A percentile compares a stretch with the other conserved stretches of the same genome.
These are phyloP conservation scores for Calonectria henricotiae DNA, from an alignment of 2,329 filamentous ascomycete species.

Conservation along the genomic window DNA sequence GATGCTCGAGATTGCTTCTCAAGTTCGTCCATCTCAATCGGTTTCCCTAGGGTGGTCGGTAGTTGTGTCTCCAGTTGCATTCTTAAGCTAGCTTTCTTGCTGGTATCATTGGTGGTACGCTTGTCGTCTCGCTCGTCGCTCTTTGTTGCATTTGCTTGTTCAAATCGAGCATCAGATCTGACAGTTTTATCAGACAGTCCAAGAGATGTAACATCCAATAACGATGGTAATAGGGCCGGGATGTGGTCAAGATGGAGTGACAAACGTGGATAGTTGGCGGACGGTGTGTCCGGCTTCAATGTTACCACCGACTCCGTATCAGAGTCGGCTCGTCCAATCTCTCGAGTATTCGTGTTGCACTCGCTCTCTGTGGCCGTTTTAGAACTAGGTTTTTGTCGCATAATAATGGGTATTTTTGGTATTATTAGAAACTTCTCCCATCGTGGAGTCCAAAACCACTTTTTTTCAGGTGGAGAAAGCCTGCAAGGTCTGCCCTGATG, in stretches of 20 bases:
- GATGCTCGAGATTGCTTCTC: too few species aligned
- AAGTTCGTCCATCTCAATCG: neutral
- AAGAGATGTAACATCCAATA: constrained; percentile 45
- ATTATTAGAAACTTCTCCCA: constrained; percentile 60
- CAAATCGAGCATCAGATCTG: neutral
- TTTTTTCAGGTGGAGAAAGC: constrained; percentile 53
- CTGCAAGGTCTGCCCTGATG: constrained; percentile 51
- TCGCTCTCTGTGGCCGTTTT: neutral
- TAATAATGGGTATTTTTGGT: constrained; percentile 54
- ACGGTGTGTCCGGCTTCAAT: constrained; percentile 31
- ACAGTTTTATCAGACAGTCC: constrained; percentile 19
- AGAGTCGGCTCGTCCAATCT: constrained; percentile 34
- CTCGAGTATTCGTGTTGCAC: neutral
- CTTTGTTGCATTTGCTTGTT: neutral
- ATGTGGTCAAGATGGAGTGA: constrained; percentile 55
- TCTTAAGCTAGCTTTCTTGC: neutral
- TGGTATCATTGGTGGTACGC: neutral
- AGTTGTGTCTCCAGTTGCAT: neutral
- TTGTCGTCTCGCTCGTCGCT: neutral
- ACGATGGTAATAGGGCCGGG: constrained; percentile 48
- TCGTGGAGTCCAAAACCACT: constrained; percentile 57
- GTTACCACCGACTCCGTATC: constrained; percentile 48
- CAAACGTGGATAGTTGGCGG: constrained; percentile 51
- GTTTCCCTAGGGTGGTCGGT: too few species aligned
- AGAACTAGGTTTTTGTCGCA: constrained; percentile 44